Percentiles rank a stretch among this genome's conserved stretches.
phyloP scores from a whole-genome alignment of 169 alveolate genomes.

The Cryptosporidium tyzzeri region DNA sequence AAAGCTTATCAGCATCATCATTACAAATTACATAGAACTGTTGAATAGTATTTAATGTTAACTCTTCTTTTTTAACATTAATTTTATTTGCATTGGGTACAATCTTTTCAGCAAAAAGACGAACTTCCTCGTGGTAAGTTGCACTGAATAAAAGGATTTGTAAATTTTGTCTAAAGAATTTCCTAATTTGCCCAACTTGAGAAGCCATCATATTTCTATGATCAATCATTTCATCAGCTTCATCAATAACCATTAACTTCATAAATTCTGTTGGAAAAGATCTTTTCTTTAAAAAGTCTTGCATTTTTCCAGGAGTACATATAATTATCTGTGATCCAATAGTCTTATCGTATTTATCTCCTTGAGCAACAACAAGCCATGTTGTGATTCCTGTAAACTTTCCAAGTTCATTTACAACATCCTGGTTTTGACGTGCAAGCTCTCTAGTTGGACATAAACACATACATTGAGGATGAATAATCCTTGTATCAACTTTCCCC shows the following conservation, averaged over 20 bases:
- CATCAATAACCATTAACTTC: constrained; percentile 93
- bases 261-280: constrained; percentile 82
- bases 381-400: constrained; percentile 87
- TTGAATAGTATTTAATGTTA: constrained; percentile 95
- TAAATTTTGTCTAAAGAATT: constrained; percentile 82
- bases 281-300: constrained; percentile 93
- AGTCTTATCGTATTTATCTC: constrained; percentile 82
- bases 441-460: constrained; percentile 97
- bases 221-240: constrained; percentile 96
- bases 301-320: constrained; percentile 98
- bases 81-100: constrained; percentile 88
- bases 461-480: constrained; percentile 85
- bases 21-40: constrained; percentile 89
- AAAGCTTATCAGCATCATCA: constrained; percentile 94
- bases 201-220: constrained; percentile 89
- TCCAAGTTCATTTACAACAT: constrained; percentile 91
- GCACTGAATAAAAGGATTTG: constrained; percentile 92
- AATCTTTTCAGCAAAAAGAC: constrained; percentile 87
- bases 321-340: constrained; percentile 91
- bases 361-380: constrained; percentile 90
- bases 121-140: constrained; percentile 91
- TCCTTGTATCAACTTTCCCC: constrained; percentile 86
- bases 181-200: constrained; percentile 88
- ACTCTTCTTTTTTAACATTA: constrained; percentile 91
- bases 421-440: constrained; percentile 93